Evolutionary conservation across 495 filamentous ascomycete genomes (phyloP).

Genomic region (Neurospora sp.): DNA sequence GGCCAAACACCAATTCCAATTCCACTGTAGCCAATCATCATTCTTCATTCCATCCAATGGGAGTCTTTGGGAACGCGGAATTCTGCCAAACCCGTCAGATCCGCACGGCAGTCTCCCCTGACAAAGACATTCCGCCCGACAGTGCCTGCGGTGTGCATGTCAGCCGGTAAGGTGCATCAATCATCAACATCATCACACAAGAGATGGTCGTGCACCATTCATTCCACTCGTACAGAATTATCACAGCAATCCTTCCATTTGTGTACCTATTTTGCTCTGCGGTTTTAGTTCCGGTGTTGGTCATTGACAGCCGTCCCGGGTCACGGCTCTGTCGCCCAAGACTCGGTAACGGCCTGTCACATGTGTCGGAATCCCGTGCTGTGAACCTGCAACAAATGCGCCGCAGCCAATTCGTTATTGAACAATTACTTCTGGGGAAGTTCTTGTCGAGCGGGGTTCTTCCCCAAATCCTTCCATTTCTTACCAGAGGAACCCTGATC

Average conservation of each 20-base stretch:
- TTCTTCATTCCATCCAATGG: neutral
- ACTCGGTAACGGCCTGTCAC: neutral
- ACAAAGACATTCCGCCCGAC: neutral
- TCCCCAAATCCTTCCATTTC: neutral
- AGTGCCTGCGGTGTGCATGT: neutral
- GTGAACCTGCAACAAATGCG: neutral
- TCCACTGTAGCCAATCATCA: neutral
- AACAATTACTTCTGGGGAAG: neutral
- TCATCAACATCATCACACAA: neutral
- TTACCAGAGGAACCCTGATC: neutral
- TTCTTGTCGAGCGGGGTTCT: neutral
- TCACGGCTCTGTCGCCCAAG: neutral
- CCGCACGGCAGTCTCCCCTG: neutral
- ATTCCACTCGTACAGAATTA: neutral
- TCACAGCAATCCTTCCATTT: neutral
- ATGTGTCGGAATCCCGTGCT: neutral
- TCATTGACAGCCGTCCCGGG: neutral
- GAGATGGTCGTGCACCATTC: neutral
- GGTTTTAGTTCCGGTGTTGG: neutral
- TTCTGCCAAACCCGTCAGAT: neutral
- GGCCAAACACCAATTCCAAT: neutral
- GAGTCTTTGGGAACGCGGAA: neutral
- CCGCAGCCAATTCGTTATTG: neutral
- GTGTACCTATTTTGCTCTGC: neutral
- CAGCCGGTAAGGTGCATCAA: neutral